Base-by-base conservation (phyloP, 345 rosid species). In the Arabidopsis suecica region DNA sequence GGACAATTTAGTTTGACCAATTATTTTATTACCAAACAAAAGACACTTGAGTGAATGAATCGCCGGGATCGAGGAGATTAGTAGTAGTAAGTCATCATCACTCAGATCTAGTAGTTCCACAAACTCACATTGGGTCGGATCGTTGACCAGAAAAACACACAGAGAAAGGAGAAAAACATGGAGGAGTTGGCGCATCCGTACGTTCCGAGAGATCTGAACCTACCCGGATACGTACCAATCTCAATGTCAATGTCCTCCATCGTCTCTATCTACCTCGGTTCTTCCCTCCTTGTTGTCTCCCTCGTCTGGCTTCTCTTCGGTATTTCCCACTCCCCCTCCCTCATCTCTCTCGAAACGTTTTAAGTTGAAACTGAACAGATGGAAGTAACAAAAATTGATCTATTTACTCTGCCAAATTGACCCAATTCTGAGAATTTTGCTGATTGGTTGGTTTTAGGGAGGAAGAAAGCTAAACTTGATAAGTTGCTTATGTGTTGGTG, bases 401-500 rank as follows among this genome's bases (percentile, higher is more conserved):
- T 2, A 14, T 38, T 49, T 13, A 20, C 42, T 10, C n/a, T 16
- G n/a, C 18, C 4, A 10, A 56, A 13, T 33, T 45, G 65, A 34
- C 7, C 9, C 23, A 22, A 13, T 16, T 51, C 20, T 20, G 47
- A 45, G 5, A 49, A 36, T 30, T 38, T 38, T 44, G 6, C 6
- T 34, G 25, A 41, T 23, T 56, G 32, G 61, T 68, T 50, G 18
- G 18, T 28, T 0, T 4, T 30, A 78, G 81, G 81, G 37, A 72
- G 77, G 20, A 90, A 79, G 80, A 67, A 68, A 60, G 47, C 83
- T 1, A 85, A 77, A 60, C 56, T 82, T 28, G 91, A 95, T 56
- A 89, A 88, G 72, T 72, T 85, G 80, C 76, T 95, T 0, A 90
- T 95, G 97, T 95, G 97, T 82, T 92, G 99, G 99, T 92, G 97